These are phyloP conservation scores for Cyclanthera cordifolia DNA, from an alignment of 306 rosid species.

Conservation along the genomic window DNA sequence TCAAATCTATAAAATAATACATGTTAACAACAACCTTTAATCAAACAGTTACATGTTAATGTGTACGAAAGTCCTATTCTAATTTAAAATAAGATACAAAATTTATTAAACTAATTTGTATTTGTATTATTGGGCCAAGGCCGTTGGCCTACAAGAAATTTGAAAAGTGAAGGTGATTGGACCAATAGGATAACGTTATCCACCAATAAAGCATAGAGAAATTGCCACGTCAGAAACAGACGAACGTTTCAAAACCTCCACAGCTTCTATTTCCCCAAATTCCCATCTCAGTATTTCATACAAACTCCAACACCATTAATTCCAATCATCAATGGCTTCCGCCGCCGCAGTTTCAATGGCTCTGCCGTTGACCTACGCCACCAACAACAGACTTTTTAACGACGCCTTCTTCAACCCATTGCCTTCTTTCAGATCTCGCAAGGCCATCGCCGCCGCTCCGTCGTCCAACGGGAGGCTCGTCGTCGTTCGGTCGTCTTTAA, in stretches of 20 bases:
- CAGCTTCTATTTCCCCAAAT: slow-evolving; percentile 16
- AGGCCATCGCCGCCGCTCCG: slow-evolving; percentile 31
- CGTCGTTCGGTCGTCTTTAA: slow-evolving; percentile 46
- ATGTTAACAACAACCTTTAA: no score
- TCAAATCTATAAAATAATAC: no score
- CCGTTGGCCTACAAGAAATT: no score
- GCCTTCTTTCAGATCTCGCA: slow-evolving; percentile 26
- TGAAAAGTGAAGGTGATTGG: slow-evolving; percentile 24
- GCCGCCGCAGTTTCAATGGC: slow-evolving; percentile 66
- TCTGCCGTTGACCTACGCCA: not conserved
- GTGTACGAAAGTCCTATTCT: no score
- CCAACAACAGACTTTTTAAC: not conserved
- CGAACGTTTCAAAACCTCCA: slow-evolving; percentile 21
- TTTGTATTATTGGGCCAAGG: no score
- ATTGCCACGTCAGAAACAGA: slow-evolving; percentile 59
- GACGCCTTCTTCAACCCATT: slow-evolving; percentile 48
- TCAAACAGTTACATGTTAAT: no score
- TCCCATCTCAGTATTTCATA: not conserved
- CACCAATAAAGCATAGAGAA: slow-evolving; percentile 23
- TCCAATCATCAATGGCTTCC: slow-evolving; percentile 43
- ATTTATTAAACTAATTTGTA: no score
- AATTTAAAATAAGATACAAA: no score
- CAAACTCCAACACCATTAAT: not conserved
- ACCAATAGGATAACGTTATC: slow-evolving; percentile 57
- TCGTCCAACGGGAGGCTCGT: slow-evolving; percentile 19